A percentile compares a stretch with the other conserved stretches of the same genome.
Evolutionary conservation across 2,329 filamentous ascomycete species (phyloP).

Genomic region (Sporothrix globosa): DNA sequence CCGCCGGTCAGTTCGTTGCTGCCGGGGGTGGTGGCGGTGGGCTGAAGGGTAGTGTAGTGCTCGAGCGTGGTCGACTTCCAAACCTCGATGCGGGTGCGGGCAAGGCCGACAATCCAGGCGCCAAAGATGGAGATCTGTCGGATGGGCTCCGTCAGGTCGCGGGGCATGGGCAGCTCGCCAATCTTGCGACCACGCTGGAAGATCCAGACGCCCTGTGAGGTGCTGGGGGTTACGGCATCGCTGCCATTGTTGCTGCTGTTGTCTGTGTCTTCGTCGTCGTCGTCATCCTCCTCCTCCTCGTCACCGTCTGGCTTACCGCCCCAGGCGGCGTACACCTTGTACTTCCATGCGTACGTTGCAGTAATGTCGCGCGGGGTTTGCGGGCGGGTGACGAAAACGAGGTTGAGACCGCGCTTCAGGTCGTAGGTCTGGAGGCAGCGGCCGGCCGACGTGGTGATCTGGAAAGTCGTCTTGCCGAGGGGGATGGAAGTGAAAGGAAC

Average conservation of each 20-base stretch:
- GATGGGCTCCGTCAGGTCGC: conserved; percentile 69
- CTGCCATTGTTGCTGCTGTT: neutral
- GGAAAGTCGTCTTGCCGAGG: conserved; percentile 91
- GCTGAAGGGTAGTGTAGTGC: conserved; percentile 84
- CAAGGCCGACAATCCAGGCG: conserved; percentile 85
- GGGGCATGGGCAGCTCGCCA: conserved; percentile 71
- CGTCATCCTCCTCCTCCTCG: conserved; percentile 7
- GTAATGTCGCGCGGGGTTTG: conserved; percentile 86
- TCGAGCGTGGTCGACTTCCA: conserved; percentile 85
- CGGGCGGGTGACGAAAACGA: conserved; percentile 90
- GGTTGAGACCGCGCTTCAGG: conserved; percentile 81
- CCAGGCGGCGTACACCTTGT: conserved; percentile 88
- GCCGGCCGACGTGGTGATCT: conserved; percentile 94
- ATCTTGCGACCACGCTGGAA: conserved; percentile 89
- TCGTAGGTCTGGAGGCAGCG: conserved; percentile 94
- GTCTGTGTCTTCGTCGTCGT: neutral
- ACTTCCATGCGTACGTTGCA: conserved; percentile 84
- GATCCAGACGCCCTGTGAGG: conserved; percentile 74
- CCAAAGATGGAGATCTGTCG: conserved; percentile 81
- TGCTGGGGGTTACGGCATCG: conserved; percentile 34
- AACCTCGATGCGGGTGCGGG: conserved; percentile 75
- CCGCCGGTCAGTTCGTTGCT: conserved; percentile 74
- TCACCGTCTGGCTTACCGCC: conserved; percentile 53
- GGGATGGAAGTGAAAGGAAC: conserved; percentile 90
- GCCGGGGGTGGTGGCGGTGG: conserved; percentile 58